Percentiles rank a stretch among this genome's conserved stretches.
These are phyloP conservation scores for Esteya vermicola DNA, from an alignment of 2,329 filamentous ascomycete genomes.

Conservation along the genomic window DNA sequence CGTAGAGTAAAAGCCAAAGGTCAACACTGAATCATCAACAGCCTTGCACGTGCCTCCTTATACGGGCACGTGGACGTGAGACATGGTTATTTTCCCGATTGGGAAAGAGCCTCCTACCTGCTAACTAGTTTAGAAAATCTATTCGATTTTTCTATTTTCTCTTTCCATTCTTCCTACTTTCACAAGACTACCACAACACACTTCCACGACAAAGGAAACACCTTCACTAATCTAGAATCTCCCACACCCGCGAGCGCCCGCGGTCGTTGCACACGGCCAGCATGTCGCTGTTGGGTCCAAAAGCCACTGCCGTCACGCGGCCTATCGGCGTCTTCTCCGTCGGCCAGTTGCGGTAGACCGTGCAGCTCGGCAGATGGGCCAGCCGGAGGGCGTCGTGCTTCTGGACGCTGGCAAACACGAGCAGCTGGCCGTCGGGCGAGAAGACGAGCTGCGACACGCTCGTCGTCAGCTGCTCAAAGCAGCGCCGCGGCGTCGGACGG, in stretches of 20 bases:
- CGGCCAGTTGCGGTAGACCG: slow-evolving; percentile 94
- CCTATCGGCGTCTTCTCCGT: slow-evolving; percentile 81
- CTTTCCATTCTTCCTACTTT: too few relatives aligned
- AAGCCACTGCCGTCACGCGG: slow-evolving; percentile 61
- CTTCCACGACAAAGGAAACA: too few relatives aligned
- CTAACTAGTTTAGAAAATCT: too few relatives aligned
- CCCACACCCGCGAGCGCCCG: slow-evolving; percentile 83
- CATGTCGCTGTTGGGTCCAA: slow-evolving; percentile 49
- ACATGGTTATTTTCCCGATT: too few relatives aligned
- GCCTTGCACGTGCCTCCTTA: too few relatives aligned
- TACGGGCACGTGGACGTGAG: too few relatives aligned
- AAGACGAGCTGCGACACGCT: slow-evolving; percentile 69
- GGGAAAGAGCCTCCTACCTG: too few relatives aligned
- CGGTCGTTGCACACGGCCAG: slow-evolving; percentile 79
- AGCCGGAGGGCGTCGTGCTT: slow-evolving; percentile 80
- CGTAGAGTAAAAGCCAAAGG: too few relatives aligned
- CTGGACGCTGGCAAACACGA: slow-evolving; percentile 74
- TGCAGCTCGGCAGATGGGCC: slow-evolving; percentile 82
- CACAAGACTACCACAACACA: too few relatives aligned
- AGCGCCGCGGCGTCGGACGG: slow-evolving; percentile 56
- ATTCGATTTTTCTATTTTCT: too few relatives aligned
- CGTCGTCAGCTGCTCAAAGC: slow-evolving; percentile 77
- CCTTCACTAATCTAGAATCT: slow-evolving; percentile 59
- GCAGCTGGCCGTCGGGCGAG: slow-evolving; percentile 75
- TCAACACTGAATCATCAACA: too few relatives aligned